These are phyloP conservation scores for Camillea tinctor DNA, from an alignment of 2,329 filamentous ascomycete genomes.

Conservation along the genomic window DNA sequence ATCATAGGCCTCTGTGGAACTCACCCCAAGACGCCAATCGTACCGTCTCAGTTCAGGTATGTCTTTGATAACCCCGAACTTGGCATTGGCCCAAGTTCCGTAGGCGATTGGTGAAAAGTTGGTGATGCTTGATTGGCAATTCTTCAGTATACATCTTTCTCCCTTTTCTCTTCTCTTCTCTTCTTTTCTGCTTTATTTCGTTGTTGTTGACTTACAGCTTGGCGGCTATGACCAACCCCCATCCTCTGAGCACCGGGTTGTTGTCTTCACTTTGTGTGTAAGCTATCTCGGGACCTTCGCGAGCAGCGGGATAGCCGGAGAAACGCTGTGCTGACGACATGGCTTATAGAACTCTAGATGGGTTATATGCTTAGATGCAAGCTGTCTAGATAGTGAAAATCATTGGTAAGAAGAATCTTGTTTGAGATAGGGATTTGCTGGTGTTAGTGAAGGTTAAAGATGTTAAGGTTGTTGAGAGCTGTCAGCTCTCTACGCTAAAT, in stretches of 20 bases:
- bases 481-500: neutral
- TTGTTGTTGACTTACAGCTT: slow-evolving; percentile 53
- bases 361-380: neutral
- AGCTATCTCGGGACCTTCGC: slow-evolving; percentile 30
- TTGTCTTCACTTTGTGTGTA: slow-evolving; percentile 50
- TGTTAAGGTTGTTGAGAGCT: neutral
- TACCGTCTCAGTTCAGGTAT: slow-evolving; percentile 46
- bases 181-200: too few relatives aligned
- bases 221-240: slow-evolving; percentile 58
- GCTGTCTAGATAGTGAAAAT: neutral
- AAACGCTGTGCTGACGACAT: slow-evolving; percentile 19
- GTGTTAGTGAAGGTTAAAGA: neutral
- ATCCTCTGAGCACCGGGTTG: slow-evolving; percentile 69
- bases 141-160: slow-evolving; percentile 61
- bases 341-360: too few relatives aligned
- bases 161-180: slow-evolving; percentile 58
- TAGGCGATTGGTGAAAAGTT: slow-evolving; percentile 61
- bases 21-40: slow-evolving; percentile 49
- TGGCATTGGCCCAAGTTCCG: slow-evolving; percentile 68
- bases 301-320: slow-evolving; percentile 23
- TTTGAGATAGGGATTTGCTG: neutral
- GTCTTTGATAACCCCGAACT: slow-evolving; percentile 48
- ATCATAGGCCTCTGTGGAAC: slow-evolving; percentile 11
- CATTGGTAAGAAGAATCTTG: neutral
- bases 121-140: slow-evolving; percentile 62